Percentiles rank a stretch among this genome's conserved stretches.
phyloP scores from a whole-genome alignment of 2,329 filamentous ascomycete genomes.

The Botryotinia globosa region DNA sequence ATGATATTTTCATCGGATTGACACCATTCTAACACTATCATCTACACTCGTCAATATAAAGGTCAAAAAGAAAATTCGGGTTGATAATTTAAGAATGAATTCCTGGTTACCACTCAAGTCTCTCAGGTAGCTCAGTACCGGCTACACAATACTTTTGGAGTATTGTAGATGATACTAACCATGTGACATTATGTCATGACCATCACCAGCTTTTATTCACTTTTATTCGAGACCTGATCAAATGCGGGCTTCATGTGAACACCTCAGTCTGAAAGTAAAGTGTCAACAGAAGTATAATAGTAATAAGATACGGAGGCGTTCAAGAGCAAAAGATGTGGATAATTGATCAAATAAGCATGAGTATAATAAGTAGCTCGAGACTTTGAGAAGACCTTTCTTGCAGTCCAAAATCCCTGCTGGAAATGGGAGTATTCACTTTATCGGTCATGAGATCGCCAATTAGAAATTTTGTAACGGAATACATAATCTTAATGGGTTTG shows the following conservation, averaged over 20 bases:
- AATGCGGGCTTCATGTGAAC: not conserved
- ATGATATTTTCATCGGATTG: not conserved
- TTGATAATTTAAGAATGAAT: not conserved
- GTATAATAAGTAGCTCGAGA: not conserved
- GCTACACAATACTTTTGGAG: not conserved
- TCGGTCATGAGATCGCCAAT: not conserved
- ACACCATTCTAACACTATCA: not conserved
- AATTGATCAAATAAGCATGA: not conserved
- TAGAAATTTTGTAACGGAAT: not conserved
- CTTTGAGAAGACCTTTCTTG: not conserved
- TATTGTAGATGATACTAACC: not conserved
- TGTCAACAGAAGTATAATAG: not conserved
- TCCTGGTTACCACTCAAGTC: not conserved
- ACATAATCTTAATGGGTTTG: not conserved
- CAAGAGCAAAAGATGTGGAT: not conserved
- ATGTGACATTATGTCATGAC: not conserved
- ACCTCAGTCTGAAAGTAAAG: too few species aligned
- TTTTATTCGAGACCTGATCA: not conserved
- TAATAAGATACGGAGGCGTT: not conserved
- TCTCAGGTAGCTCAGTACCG: not conserved
- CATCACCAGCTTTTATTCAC: not conserved
- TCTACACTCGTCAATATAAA: not conserved
- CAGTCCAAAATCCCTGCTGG: not conserved
- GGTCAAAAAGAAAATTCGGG: accelerated
- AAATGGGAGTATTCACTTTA: not conserved